Evolutionary conservation across 176 grass and related monocot genomes (phyloP).

Genomic region (Zea luxurians): DNA sequence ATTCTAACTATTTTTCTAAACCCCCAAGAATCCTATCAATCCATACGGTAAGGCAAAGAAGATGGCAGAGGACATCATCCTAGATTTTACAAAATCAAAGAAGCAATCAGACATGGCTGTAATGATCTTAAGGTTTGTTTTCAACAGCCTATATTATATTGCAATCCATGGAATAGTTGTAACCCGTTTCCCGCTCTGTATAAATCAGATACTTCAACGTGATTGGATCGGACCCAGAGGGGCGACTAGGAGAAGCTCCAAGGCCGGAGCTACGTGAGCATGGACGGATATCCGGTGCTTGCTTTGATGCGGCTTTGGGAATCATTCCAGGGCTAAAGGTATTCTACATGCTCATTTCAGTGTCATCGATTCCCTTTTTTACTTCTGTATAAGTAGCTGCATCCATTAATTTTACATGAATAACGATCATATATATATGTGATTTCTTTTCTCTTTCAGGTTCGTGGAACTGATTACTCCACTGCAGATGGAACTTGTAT

Average conservation of each 20-base stretch:
- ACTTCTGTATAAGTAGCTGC: neutral
- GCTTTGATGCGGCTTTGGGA: constrained; percentile 81
- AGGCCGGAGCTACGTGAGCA: constrained; percentile 87
- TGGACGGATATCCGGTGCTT: constrained; percentile 86
- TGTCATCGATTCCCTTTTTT: neutral
- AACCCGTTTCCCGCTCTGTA: neutral
- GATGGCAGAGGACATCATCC: constrained; percentile 98
- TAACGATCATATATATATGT: neutral
- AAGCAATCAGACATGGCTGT: constrained; percentile 80
- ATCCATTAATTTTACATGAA: neutral
- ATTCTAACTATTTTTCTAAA: constrained; percentile 23
- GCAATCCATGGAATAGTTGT: neutral
- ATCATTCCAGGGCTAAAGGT: constrained; percentile 81
- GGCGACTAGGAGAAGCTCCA: constrained; percentile 88
- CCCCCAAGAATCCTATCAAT: constrained; percentile 79
- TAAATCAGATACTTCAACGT: constrained; percentile 88
- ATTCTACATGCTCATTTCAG: constrained; percentile 6
- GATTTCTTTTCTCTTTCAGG: constrained; percentile 34
- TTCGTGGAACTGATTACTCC: constrained; percentile 70
- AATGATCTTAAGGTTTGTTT: constrained; percentile 87
- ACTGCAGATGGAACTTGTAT: constrained; percentile 87
- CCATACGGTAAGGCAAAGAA: constrained; percentile 98
- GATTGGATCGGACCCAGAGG: constrained; percentile 91
- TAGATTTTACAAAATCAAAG: constrained; percentile 94
- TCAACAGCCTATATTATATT: neutral